Evolutionary conservation across 768 basidiomycete species (phyloP), one percentile per base, ranked within the genome.

Genomic region (Mycena leptocephala): DNA sequence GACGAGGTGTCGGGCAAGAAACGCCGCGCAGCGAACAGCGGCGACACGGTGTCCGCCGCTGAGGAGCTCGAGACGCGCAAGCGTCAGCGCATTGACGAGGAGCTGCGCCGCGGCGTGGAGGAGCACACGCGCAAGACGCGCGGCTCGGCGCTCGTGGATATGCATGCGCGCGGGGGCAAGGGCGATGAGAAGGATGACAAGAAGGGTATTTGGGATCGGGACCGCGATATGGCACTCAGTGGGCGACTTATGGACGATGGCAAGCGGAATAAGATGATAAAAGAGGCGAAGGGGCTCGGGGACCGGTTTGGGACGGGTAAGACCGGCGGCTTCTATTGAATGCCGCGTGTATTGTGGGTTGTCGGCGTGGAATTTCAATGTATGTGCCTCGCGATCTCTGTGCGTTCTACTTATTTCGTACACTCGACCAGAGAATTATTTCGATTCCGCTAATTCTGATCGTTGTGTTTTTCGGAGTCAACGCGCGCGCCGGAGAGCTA

Each of bases 1-100:
- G 98, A 99, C 81, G 98, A 99, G 83, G 94, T 98, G 2, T 90
- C 93, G n/a, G 98, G 98, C 51, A 96, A 95, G 85, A 95, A 95
- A 80, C 90, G 95, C 72, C 91, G 94, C 24, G 94, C 92, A 5
- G 90, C 83, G 30, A 93, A 95, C 71, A 86, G 87, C 0, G 89
- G 88, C 22, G 84, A 80, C 7, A 88, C 87, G 0, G 79, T 82
- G 24, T 87, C 84, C 0, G 87, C 86, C 11, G 89, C 88, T 5
- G 86, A 86, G 8, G 87, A 85, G 35, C 81, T 82, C 6, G 89
- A 88, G 30, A 88, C 85, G 10, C 82, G 85, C 76, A 94, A 93
- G 85, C 87, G 91, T 76, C 88, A 91, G 74, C 90, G 87, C 80
- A 85, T 90, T 76, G 95, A 97, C 64, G 93, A 90, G 51, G 94